Percentiles rank a stretch among this genome's conserved stretches.
Conservation (phyloP, 1,284 basidiomycete genomes). For the Cutaneotrichosporon cutaneum region DNA sequence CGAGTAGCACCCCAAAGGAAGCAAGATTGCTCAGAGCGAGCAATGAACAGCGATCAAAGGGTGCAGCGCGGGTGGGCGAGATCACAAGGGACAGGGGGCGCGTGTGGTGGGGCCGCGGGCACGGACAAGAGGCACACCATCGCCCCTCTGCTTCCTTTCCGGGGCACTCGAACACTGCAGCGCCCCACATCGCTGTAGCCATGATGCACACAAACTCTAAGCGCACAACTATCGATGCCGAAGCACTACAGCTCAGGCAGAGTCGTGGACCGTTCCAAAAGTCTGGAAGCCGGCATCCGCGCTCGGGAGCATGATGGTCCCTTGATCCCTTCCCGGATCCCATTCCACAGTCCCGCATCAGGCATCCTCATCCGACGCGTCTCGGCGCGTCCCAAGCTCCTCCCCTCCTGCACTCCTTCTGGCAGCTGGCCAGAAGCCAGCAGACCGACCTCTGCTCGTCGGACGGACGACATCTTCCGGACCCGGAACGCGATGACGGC, state of each 20-base stretch:
- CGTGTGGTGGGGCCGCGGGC: background rate
- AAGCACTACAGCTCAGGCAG: too few relatives aligned
- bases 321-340: background rate
- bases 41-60: background rate
- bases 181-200: too few relatives aligned
- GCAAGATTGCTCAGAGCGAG: background rate
- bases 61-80: too few relatives aligned
- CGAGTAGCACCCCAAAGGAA: too few relatives aligned
- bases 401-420: background rate
- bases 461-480: background rate
- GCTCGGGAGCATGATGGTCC: background rate
- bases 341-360: background rate
- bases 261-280: too few relatives aligned
- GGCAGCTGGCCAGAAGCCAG: background rate
- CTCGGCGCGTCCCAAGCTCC: background rate
- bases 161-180: too few relatives aligned
- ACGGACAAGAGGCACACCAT: background rate
- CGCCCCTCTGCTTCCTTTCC: too few relatives aligned
- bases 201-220: too few relatives aligned
- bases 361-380: background rate
- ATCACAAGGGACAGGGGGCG: too few relatives aligned
- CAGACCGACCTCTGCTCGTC: background rate
- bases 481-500: background rate
- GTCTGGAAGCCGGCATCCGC: background rate
- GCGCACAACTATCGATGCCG: too few relatives aligned